Percentiles rank a stretch among this genome's conserved stretches.
phyloP scores from a whole-genome alignment of 306 rosid genomes.

The Luffa acutangula region DNA sequence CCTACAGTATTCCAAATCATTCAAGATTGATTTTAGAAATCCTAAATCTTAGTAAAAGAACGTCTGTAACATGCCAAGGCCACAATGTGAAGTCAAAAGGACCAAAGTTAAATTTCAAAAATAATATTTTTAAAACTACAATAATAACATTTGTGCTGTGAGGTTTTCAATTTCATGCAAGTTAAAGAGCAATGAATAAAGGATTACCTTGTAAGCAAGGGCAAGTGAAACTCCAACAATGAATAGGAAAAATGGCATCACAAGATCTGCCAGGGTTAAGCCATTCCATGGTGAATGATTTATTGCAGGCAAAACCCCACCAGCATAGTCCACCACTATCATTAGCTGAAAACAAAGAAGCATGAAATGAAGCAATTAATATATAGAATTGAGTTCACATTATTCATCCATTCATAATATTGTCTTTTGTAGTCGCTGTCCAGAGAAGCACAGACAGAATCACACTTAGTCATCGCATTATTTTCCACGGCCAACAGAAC shows the following conservation, averaged over 20 bases:
- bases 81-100: neutral
- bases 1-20: neutral
- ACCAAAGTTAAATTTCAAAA: neutral
- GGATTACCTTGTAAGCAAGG: constrained; percentile 77
- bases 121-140: neutral
- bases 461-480: neutral
- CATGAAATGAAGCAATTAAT: neutral
- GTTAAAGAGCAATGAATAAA: neutral
- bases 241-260: constrained; percentile 93
- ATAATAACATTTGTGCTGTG: neutral
- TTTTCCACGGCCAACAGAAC: neutral
- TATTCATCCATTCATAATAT: neutral
- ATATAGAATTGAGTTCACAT: neutral
- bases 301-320: constrained; percentile 72
- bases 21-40: neutral
- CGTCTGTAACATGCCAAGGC: neutral
- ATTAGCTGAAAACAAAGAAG: constrained; percentile 54
- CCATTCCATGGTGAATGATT: constrained; percentile 99
- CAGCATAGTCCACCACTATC: constrained; percentile 89
- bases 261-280: constrained; percentile 78
- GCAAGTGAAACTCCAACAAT: constrained; percentile 88
- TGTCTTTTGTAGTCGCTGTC: neutral
- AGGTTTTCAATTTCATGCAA: neutral
- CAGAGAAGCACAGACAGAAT: neutral
- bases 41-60: neutral